Conservation (phyloP, 345 rosid species). For the Excoecaria cochinchinensis region DNA sequence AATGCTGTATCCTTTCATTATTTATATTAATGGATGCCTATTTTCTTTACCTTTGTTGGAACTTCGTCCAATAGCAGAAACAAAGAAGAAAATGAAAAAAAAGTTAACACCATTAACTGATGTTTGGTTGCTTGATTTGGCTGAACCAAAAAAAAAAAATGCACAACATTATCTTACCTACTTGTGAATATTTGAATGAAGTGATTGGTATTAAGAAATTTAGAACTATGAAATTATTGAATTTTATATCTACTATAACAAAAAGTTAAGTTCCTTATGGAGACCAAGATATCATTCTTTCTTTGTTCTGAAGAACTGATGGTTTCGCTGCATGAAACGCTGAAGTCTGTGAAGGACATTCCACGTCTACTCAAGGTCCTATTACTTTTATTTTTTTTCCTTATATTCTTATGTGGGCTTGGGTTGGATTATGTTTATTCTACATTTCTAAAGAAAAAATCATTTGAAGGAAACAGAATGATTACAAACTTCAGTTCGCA, state of each 20-base stretch:
- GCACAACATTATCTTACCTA: background rate
- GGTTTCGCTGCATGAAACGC: constrained; percentile 71
- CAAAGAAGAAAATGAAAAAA: constrained; percentile 9
- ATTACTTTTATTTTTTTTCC: constrained; percentile 9
- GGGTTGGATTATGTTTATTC: background rate
- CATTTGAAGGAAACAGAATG: background rate
- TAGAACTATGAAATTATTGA: background rate
- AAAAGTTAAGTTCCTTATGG: constrained; percentile 32
- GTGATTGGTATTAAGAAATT: background rate
- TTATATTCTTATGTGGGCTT: constrained; percentile 15
- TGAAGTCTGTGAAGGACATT: constrained; percentile 88
- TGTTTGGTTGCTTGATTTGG: constrained; percentile 8
- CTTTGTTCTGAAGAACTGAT: constrained; percentile 76
- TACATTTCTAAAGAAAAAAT: background rate
- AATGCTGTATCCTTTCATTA: constrained; percentile 78
- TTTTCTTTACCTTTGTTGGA: constrained; percentile 19
- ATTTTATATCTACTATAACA: background rate
- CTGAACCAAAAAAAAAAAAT: background rate
- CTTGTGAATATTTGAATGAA: constrained; percentile 8
- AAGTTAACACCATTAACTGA: background rate
- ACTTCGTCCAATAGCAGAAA: constrained; percentile 12
- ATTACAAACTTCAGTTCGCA: background rate
- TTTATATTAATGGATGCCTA: constrained; percentile 12
- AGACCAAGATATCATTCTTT: constrained; percentile 78
- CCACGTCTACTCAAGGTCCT: constrained; percentile 71